These are phyloP conservation scores for Boletus rubescentipes DNA, from an alignment of 768 basidiomycete species.

Conservation along the genomic window DNA sequence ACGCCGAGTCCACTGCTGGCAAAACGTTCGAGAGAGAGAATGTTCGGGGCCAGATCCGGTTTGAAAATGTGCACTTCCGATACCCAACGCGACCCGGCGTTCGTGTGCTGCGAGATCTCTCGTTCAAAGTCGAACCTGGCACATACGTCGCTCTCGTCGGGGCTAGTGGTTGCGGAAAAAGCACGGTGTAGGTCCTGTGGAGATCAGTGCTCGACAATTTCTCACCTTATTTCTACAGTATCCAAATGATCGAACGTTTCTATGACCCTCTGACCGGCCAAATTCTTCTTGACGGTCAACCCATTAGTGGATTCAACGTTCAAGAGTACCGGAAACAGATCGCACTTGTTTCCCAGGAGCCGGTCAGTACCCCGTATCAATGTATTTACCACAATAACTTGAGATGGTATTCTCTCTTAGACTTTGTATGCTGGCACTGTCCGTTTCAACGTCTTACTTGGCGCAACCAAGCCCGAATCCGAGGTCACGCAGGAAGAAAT, in stretches of 20 bases:
- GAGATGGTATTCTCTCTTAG: conserved; percentile 12
- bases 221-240: conserved; percentile 38
- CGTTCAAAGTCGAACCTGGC: conserved; percentile 68
- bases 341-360: conserved; percentile 90
- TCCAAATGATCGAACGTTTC: conserved; percentile 82
- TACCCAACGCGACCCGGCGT: conserved; percentile 87
- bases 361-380: conserved; percentile 30
- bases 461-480: conserved; percentile 69
- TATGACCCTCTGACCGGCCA: conserved; percentile 77
- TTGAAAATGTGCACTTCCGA: conserved; percentile 84
- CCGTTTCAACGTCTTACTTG: conserved; percentile 88
- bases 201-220: neutral
- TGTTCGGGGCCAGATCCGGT: conserved; percentile 62
- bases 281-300: conserved; percentile 71
- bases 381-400: conserved; percentile 2
- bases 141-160: conserved; percentile 83
- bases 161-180: conserved; percentile 79
- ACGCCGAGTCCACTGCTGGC: conserved; percentile 71
- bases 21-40: conserved; percentile 45
- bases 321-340: conserved; percentile 87
- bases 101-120: conserved; percentile 78
- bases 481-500: conserved; percentile 88
- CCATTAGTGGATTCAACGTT: conserved; percentile 74
- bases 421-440: conserved; percentile 90
- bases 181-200: conserved; percentile 61